These are phyloP conservation scores for Coemansia brasiliensis DNA, from an alignment of 192 early-diverging fungal genomes.

Conservation along the genomic window DNA sequence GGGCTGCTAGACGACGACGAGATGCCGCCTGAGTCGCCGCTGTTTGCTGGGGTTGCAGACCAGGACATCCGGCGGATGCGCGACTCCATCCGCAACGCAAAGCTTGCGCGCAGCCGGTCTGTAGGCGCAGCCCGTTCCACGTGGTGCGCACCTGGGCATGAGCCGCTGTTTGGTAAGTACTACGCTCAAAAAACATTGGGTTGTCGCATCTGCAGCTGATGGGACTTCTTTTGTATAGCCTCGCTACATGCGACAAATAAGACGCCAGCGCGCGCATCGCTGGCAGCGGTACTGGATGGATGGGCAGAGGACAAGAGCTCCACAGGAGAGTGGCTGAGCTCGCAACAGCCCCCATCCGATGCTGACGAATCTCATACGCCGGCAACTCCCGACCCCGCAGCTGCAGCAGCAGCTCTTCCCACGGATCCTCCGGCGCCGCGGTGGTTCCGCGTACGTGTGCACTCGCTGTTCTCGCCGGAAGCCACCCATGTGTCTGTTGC, in stretches of 20 bases:
- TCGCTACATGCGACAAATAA: conserved; percentile 12
- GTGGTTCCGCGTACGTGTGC: conserved; percentile 16
- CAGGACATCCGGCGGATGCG: conserved; percentile 12
- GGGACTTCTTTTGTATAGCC: not conserved
- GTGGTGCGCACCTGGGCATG: conserved; percentile 11
- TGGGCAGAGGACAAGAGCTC: not conserved
- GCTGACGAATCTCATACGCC: not conserved
- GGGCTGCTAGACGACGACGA: conserved; percentile 18
- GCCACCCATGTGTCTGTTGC: conserved; percentile 1
- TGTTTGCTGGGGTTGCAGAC: conserved; percentile 11
- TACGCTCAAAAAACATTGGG: not conserved
- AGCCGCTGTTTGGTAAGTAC: conserved; percentile 16
- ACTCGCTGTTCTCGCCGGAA: conserved; percentile 7
- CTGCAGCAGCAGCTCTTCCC: not conserved
- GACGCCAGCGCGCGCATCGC: conserved; percentile 13
- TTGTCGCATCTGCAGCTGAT: not conserved
- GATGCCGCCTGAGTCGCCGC: conserved; percentile 41
- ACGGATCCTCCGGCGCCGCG: not conserved
- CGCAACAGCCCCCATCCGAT: conserved; percentile 4
- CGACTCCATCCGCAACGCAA: conserved; percentile 16
- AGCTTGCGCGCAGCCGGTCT: conserved; percentile 10
- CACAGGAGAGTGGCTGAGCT: conserved; percentile 2
- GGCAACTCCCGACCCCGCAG: too few relatives aligned
- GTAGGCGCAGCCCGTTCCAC: conserved; percentile 9
- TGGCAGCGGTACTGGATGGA: conserved; percentile 14